Base-by-base conservation (phyloP, 2,329 filamentous ascomycete species). In the Penicillium verrucosum region DNA sequence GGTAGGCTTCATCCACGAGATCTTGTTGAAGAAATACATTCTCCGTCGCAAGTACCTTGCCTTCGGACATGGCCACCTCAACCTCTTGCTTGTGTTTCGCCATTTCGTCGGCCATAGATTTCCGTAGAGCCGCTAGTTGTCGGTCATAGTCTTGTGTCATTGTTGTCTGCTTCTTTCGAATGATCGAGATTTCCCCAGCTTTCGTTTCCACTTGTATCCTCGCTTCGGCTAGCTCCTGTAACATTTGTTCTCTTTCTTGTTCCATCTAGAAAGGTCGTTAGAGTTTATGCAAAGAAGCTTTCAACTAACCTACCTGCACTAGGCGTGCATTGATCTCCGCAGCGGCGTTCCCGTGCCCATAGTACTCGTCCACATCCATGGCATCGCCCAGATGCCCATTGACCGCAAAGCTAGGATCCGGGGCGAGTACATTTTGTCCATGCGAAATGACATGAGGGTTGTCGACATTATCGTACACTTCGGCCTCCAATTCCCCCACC, bases 1-100 rank as follows among this genome's bases (percentile, higher is more conserved):
- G 75, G 60, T 80, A 77, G 4, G 78, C 72, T 60, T 85, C 82
- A 56, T 85, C 81, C 21, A 77, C 78, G 23, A 85, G 69, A 61
- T 87, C 84, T 63, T 86, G 81, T 67, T 85, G 80, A 27, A 85
- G 71, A 64, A 87, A 87, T 30, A 80, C 75, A 65, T 81, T 84
- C 67, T 84, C 81, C 9, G 82, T 86, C 57, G 80, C 77, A 36
- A 84, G 73, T 68, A 80, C 80, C 64, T 84, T 82, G 42, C 80
- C 76, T 65, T 86, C 81, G 54, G 80, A 80, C 29, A 76, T 75
- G 40, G 78, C 75, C 27, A 77, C 77, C 49, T 86, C 81, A 9
- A 86, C 68, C 58, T 85, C 81, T 29, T 79, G 77, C 60, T 78
- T 80, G 55, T 83, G 79, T 60, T 78, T 82, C 14, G 77, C 77